Percentiles rank a stretch among this genome's conserved stretches.
Evolutionary conservation across 2,329 filamentous ascomycete species (phyloP).

Genomic region (Claviceps africana): DNA sequence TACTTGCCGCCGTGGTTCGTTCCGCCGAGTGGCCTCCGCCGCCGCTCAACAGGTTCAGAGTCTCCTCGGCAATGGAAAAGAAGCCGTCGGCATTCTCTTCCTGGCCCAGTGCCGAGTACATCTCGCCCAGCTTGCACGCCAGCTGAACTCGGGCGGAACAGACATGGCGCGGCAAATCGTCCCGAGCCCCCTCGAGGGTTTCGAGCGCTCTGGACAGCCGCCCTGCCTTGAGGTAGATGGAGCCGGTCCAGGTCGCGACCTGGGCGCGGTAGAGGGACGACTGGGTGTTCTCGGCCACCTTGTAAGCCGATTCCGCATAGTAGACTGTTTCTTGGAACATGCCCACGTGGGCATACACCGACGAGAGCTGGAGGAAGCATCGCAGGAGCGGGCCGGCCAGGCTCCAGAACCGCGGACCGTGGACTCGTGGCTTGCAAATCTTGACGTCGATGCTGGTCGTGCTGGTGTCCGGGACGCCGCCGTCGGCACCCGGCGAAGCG

Average conservation of each 20-base stretch:
- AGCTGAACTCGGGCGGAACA: constrained; percentile 26
- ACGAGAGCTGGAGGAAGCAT: constrained; percentile 58
- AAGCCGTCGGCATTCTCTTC: constrained; percentile 28
- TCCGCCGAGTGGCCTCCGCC: not conserved
- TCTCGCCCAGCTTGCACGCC: constrained; percentile 40
- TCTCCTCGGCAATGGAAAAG: constrained; percentile 34
- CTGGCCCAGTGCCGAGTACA: constrained; percentile 37
- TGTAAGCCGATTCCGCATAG: constrained; percentile 72
- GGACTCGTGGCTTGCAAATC: constrained; percentile 10
- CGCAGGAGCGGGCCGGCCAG: constrained; percentile 61
- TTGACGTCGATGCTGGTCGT: constrained; percentile 14
- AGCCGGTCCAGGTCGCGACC: constrained; percentile 39
- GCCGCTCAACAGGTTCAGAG: constrained; percentile 22
- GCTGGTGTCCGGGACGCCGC: constrained; percentile 17
- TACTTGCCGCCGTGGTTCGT: constrained; percentile 4
- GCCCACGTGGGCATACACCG: constrained; percentile 69
- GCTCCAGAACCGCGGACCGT: constrained; percentile 58
- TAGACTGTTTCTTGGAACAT: constrained; percentile 80
- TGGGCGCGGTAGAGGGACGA: constrained; percentile 45
- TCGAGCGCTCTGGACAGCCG: constrained; percentile 43
- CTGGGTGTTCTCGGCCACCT: constrained; percentile 55
- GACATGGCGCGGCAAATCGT: constrained; percentile 31
- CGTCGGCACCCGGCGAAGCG: constrained; percentile 11
- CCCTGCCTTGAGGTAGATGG: constrained; percentile 42
- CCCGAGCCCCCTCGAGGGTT: constrained; percentile 38